Evolutionary conservation across 176 grass and related monocot species (phyloP), one percentile per base, ranked within the genome.

Genomic region (Dendrocalamus sinicus): DNA sequence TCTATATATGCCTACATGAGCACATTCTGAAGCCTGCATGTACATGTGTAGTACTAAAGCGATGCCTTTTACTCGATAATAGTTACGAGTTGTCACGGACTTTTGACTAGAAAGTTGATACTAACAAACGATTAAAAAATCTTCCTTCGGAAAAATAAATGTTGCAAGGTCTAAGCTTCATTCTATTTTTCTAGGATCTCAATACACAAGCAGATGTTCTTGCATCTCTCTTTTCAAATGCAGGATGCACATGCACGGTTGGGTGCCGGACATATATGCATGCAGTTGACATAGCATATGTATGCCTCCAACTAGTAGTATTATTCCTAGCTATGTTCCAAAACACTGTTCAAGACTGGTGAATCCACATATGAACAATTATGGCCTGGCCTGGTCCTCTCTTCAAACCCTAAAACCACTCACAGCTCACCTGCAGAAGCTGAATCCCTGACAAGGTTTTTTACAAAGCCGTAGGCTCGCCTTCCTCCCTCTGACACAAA

Each of bases 101-200:
- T 83, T 91, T 91, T 90, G 89, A 90, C 89, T 69, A 19, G 69
- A 83, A 84, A 87, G 75, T 83, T 84, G 80, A 39, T 53, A 64
- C 61, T 73, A 67, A 52, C 59, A 87, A 87, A 77, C 45, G 68
- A 91, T 70, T 70, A 76, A 79, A 13, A 76, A 35, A 54, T 58
- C 53, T 30, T 62, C 48, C 22, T 62, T 80, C 44, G 47, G 80
- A 40, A 91, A 87, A 87, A 80, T 16, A 88, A 91, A 84, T 70
- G 69, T 58, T 24, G 62, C 75, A 79, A 81, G 81, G 88, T 88
- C 81, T 91, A 88, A 63, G 89, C 51, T 52, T 84, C 85, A 83
- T 88, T 87, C 89, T 91, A 88, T 91, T 84, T 91, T 76, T 84
- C 89, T 57, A 91, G 85, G 70, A 91, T 87, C 85, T 78, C 72